Conservation (phyloP, 208 protist genomes). For the Spongospora subterranea region DNA sequence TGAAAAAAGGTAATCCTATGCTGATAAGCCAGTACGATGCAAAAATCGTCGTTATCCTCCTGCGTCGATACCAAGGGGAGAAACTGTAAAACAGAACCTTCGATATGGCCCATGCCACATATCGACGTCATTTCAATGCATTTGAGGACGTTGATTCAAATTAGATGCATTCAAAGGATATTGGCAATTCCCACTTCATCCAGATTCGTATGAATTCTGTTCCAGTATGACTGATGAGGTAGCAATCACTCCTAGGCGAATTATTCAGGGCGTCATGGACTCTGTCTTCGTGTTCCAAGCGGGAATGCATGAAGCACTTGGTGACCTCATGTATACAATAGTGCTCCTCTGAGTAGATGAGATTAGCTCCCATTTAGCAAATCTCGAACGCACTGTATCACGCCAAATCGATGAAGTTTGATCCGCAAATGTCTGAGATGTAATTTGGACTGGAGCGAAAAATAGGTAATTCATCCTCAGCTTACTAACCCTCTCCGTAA, state of each 20-base stretch:
- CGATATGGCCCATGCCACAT: too few relatives aligned
- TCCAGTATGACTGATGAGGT: neutral
- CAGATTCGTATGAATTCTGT: neutral
- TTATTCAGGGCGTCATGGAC: slow-evolving; percentile 2
- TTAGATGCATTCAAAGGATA: slow-evolving; percentile 31
- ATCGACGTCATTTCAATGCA: too few relatives aligned
- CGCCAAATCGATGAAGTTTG: neutral
- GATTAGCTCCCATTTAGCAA: too few relatives aligned
- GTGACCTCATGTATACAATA: neutral
- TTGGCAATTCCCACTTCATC: neutral
- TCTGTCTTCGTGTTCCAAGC: neutral
- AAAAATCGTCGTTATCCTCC: too few relatives aligned
- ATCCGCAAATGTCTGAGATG: neutral
- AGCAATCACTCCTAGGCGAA: neutral
- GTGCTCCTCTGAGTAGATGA: neutral
- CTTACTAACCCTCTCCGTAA: neutral
- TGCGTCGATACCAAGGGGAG: too few relatives aligned
- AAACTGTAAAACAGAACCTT: too few relatives aligned
- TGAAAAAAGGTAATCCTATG: too few relatives aligned
- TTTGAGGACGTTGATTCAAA: too few relatives aligned
- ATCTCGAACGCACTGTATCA: too few relatives aligned
- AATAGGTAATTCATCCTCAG: neutral
- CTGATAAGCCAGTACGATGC: too few relatives aligned
- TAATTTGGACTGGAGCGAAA: neutral
- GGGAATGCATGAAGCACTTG: neutral